A percentile compares a stretch with the other conserved stretches of the same genome.
These are phyloP conservation scores for Ulmus americana DNA, from an alignment of 331 rosid genomes.

Conservation along the genomic window DNA sequence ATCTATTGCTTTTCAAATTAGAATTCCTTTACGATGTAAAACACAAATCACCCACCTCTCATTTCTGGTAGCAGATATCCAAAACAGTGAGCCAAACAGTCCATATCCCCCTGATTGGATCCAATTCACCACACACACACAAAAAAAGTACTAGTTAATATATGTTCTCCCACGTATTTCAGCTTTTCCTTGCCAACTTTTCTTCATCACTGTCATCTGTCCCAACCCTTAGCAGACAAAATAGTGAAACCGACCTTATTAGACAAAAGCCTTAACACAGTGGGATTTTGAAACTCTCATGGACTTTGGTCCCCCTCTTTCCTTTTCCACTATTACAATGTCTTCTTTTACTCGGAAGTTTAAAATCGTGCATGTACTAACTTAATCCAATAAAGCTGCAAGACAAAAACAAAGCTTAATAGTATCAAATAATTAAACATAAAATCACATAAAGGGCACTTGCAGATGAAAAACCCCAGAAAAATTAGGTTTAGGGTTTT, in stretches of 20 bases:
- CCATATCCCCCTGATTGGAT: conserved; percentile 32
- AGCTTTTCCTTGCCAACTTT: conserved; percentile 15
- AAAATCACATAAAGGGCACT: background rate
- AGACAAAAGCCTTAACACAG: conserved; percentile 23
- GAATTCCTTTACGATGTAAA: conserved; percentile 8
- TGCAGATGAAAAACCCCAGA: background rate
- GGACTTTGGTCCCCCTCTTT: background rate
- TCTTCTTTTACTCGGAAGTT: conserved; percentile 6
- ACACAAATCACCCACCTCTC: conserved; percentile 19
- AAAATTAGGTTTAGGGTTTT: conserved; percentile 45
- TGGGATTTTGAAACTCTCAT: background rate
- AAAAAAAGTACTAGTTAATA: conserved; percentile 11
- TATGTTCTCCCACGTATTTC: conserved; percentile 28
- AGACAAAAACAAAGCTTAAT: background rate
- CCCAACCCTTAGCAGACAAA: conserved; percentile 34
- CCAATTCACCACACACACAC: conserved; percentile 8
- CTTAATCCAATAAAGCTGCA: background rate
- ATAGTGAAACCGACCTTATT: conserved; percentile 32
- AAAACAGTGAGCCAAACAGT: conserved; percentile 38
- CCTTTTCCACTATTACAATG: conserved; percentile 7
- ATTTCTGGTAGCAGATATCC: conserved; percentile 26
- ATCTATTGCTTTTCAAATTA: conserved; percentile 24
- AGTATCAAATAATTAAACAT: background rate
- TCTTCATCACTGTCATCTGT: conserved; percentile 17
- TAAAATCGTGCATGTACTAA: conserved; percentile 4